Percentiles rank a stretch among this genome's conserved stretches.
phyloP scores from a whole-genome alignment of 2,329 filamentous ascomycete species.

The Phialophora verrucosa region DNA sequence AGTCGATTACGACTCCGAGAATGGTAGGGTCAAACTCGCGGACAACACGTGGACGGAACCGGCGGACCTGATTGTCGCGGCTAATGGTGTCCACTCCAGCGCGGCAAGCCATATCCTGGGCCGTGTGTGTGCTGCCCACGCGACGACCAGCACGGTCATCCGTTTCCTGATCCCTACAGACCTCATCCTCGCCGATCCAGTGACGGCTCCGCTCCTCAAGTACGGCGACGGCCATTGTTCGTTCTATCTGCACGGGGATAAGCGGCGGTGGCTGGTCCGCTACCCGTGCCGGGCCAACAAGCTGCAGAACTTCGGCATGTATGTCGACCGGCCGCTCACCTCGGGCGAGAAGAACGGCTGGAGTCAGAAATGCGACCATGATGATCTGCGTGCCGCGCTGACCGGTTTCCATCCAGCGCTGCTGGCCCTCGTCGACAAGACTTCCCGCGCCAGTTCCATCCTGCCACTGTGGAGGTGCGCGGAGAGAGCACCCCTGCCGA shows the following conservation, averaged over 20 bases:
- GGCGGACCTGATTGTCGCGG: constrained; percentile 7
- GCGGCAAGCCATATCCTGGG: constrained; percentile 3
- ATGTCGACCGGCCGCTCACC: background rate
- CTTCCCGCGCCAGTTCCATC: background rate
- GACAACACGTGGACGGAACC: background rate
- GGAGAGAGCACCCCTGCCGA: constrained; percentile 4
- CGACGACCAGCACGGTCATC: constrained; percentile 14
- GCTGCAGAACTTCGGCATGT: constrained; percentile 18
- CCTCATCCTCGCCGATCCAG: background rate
- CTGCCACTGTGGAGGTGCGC: constrained; percentile 10
- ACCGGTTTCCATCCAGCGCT: constrained; percentile 1
- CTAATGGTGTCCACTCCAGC: constrained; percentile 14
- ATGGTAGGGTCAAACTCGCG: constrained; percentile 4
- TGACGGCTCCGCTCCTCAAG: constrained; percentile 8
- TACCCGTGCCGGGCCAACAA: constrained; percentile 14
- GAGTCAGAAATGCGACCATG: background rate
- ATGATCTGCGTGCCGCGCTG: constrained; percentile 7
- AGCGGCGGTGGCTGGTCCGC: constrained; percentile 11
- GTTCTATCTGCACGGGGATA: constrained; percentile 8
- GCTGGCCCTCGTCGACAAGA: background rate
- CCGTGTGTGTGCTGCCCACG: background rate
- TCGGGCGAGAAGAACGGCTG: background rate
- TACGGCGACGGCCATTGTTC: constrained; percentile 16
- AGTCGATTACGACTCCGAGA: constrained; percentile 10
- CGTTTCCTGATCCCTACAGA: constrained; percentile 11